These are phyloP conservation scores for Oxyria digyna DNA, from an alignment of 148 eudicot species.

Conservation along the genomic window DNA sequence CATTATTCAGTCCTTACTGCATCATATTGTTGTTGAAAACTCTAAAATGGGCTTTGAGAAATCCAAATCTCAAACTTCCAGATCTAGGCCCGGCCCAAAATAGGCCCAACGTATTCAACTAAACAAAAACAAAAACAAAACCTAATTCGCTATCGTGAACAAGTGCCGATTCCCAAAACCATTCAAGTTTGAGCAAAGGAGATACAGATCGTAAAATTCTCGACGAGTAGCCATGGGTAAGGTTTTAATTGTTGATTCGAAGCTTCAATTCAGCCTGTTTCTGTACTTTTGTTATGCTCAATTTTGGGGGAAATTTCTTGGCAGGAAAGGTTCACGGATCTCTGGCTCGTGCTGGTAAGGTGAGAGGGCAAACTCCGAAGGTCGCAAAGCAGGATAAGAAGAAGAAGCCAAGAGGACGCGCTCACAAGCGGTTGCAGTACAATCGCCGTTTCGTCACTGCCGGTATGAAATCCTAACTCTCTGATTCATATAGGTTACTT, in stretches of 20 bases:
- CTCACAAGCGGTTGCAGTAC: conserved; percentile 84
- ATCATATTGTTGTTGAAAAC: too few species aligned
- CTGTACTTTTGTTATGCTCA: neutral
- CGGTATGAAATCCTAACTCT: conserved; percentile 25
- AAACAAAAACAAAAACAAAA: neutral
- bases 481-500: too few species aligned
- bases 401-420: conserved; percentile 95
- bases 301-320: neutral
- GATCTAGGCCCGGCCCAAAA: too few species aligned
- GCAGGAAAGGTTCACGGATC: conserved; percentile 80
- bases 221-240: neutral
- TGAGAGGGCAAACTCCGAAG: conserved; percentile 85
- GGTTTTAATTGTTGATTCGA: neutral
- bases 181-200: neutral
- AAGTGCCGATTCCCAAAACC: neutral
- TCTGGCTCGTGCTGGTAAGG: conserved; percentile 94
- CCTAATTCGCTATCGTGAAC: neutral
- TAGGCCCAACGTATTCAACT: neutral
- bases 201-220: neutral
- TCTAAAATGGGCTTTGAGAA: too few species aligned
- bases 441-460: conserved; percentile 89
- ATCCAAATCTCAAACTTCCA: too few species aligned
- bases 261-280: neutral
- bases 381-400: conserved; percentile 90
- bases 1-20: too few species aligned